Percentiles rank a stretch among this genome's conserved stretches.
Conservation (phyloP, 2,329 filamentous ascomycete genomes). For the Neurospora sp. region DNA sequence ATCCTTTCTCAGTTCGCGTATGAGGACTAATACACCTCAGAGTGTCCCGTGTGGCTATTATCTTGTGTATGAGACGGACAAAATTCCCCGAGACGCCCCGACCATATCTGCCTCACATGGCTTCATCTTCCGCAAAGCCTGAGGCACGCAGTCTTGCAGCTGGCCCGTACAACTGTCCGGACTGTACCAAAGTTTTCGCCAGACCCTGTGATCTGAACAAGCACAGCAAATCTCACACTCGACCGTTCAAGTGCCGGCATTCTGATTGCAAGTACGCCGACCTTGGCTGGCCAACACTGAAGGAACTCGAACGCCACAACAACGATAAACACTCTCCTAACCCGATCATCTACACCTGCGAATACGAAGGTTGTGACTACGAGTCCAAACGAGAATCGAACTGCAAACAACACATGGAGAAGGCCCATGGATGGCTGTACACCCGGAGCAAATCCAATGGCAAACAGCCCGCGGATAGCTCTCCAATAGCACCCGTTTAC, state of each 20-base stretch:
- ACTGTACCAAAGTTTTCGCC: constrained; percentile 20
- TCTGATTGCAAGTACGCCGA: constrained; percentile 57
- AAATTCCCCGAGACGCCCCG: background rate
- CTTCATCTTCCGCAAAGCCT: constrained; percentile 1
- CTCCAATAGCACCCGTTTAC: constrained; percentile 4
- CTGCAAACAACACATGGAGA: constrained; percentile 82
- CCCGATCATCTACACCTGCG: constrained; percentile 57
- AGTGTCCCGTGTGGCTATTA: background rate
- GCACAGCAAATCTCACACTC: constrained; percentile 67
- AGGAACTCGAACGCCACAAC: constrained; percentile 66
- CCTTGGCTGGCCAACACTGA: constrained; percentile 67
- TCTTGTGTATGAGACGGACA: background rate
- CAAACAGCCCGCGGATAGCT: constrained; percentile 27
- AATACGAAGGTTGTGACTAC: constrained; percentile 57
- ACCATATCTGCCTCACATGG: constrained; percentile 6
- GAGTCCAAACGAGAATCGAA: constrained; percentile 68
- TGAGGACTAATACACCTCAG: background rate
- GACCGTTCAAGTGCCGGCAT: constrained; percentile 64
- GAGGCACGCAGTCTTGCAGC: constrained; percentile 1
- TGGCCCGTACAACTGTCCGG: constrained; percentile 14
- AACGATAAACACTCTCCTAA: constrained; percentile 65
- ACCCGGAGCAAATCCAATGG: constrained; percentile 65
- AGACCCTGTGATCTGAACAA: constrained; percentile 40
- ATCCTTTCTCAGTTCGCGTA: background rate
- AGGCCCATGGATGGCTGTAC: constrained; percentile 64